Percentiles rank a stretch among this genome's conserved stretches.
Conservation (phyloP, 495 filamentous ascomycete genomes). For the Trichoderma asperelloides region DNA sequence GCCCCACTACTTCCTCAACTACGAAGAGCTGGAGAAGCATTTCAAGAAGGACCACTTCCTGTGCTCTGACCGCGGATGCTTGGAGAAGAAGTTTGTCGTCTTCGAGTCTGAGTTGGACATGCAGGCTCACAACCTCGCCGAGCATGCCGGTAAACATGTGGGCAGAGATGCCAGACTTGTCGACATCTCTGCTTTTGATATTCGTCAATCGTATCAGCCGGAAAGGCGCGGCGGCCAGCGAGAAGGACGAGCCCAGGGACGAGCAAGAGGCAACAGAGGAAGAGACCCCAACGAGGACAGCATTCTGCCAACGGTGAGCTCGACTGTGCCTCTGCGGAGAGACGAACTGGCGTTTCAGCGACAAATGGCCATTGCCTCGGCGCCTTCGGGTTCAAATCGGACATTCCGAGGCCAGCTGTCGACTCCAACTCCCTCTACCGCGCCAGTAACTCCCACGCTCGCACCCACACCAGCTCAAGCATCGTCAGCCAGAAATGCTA, state of each 20-base stretch:
- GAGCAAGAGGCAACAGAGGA: slow-evolving; percentile 41
- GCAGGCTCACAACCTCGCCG: slow-evolving; percentile 44
- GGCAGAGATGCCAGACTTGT: slow-evolving; percentile 77
- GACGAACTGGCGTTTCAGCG: slow-evolving; percentile 90
- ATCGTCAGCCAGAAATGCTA: slow-evolving; percentile 9
- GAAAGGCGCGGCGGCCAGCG: slow-evolving; percentile 41
- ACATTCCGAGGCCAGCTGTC: slow-evolving; percentile 79
- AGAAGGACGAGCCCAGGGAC: slow-evolving; percentile 38
- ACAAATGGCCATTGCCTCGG: slow-evolving; percentile 82
- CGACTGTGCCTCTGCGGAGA: slow-evolving; percentile 71
- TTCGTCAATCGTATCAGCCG: slow-evolving; percentile 59
- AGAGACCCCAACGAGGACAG: slow-evolving; percentile 64
- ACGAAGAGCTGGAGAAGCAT: slow-evolving; percentile 73
- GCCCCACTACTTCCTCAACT: slow-evolving; percentile 83
- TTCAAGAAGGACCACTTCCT: slow-evolving; percentile 82
- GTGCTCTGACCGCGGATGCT: slow-evolving; percentile 75
- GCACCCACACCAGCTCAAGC: slow-evolving; percentile 13
- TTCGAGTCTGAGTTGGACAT: slow-evolving; percentile 91
- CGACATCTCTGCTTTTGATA: slow-evolving; percentile 78
- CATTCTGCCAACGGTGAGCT: slow-evolving; percentile 52
- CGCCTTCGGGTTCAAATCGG: slow-evolving; percentile 65
- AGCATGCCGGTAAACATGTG: slow-evolving; percentile 55
- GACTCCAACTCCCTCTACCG: slow-evolving; percentile 9
- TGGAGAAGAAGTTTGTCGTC: slow-evolving; percentile 97
- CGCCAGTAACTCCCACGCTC: slow-evolving; percentile 20